Evolutionary conservation across 768 basidiomycete genomes (phyloP), one percentile per base, ranked within the genome.

Genomic region (Pilatotrama ljubarskyi): DNA sequence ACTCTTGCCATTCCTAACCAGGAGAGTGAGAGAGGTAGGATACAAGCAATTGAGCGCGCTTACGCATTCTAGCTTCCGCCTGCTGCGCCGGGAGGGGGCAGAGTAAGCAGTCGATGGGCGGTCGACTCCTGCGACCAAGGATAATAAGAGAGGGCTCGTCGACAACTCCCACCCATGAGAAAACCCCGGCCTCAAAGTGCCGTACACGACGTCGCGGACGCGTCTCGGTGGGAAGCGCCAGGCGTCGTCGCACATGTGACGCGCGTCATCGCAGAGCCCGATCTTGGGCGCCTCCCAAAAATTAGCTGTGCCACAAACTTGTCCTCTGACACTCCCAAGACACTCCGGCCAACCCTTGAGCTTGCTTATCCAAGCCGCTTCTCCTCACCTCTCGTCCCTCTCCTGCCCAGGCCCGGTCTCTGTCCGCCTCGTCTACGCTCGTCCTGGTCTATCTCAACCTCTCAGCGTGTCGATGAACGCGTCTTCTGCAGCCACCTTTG

Each of bases 201-300:
- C 29, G 10, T 32, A 10, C 29, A 32, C 10, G 29, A 32, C 4
- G 29, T 10, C 10, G 10, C 29, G 29, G 37, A 46, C 38, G 36
- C 29, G 48, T 25, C 13, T 15, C 20, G 13, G 14, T 18, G 20
- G 29, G 41, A n/a, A 10, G 36, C n/a, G 15, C 17, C 14, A 50
- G 44, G 59, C 54, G 52, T 50, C 58, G 51, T 54, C 60, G 41
- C 17, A 25, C 60, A 61, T 40, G 42, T 61, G 60, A 61, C 24
- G 49, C 49, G 53, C 42, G 54, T 51, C 55, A 50, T 48, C 11
- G 17, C 46, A 17, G 29, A 24, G 17, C 29, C 29, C 32, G 29
- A 48, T 51, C 20, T 14, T 32, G 26, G 41, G 56, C 56, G 54
- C 54, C 24, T 47, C 24, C 42, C 26, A 35, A 55, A 55, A 55